Evolutionary conservation across 2,329 filamentous ascomycete species (phyloP).

Genomic region (Coniella lustricola): DNA sequence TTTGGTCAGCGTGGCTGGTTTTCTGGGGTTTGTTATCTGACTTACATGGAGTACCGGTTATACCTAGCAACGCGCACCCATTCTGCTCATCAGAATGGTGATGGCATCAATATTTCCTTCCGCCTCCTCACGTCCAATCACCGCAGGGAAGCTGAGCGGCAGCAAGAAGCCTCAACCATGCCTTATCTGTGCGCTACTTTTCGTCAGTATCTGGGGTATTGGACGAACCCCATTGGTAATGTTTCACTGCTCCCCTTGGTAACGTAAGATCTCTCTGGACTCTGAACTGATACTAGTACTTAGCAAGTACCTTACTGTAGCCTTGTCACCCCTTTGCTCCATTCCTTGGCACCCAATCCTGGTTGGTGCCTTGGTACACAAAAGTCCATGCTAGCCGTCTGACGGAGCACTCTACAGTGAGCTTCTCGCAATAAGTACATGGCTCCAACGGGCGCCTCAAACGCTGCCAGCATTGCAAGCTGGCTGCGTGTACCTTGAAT

Average conservation of each 20-base stretch:
- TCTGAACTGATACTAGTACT: background rate
- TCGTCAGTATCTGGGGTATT: background rate
- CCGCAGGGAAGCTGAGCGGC: too few relatives aligned
- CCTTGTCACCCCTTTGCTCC: background rate
- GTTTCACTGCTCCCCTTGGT: slow-evolving; percentile 9
- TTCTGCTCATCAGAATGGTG: too few relatives aligned
- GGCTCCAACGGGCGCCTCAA: too few relatives aligned
- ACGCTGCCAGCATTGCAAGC: too few relatives aligned
- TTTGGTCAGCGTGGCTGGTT: too few relatives aligned
- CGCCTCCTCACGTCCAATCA: too few relatives aligned
- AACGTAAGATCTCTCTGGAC: background rate
- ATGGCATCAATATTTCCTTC: too few relatives aligned
- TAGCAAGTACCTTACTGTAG: background rate
- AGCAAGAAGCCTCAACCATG: too few relatives aligned
- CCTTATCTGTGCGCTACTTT: background rate
- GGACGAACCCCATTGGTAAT: slow-evolving; percentile 8
- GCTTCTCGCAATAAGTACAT: background rate
- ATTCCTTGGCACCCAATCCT: background rate
- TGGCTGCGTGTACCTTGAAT: too few relatives aligned
- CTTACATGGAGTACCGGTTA: too few relatives aligned
- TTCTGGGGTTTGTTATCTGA: too few relatives aligned
- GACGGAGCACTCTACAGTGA: background rate
- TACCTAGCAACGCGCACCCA: too few relatives aligned
- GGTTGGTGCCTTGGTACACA: background rate
- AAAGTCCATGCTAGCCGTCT: slow-evolving; percentile 4